phyloP scores from a whole-genome alignment of 805 yeast genomes.

The Lachancea mirantina region DNA sequence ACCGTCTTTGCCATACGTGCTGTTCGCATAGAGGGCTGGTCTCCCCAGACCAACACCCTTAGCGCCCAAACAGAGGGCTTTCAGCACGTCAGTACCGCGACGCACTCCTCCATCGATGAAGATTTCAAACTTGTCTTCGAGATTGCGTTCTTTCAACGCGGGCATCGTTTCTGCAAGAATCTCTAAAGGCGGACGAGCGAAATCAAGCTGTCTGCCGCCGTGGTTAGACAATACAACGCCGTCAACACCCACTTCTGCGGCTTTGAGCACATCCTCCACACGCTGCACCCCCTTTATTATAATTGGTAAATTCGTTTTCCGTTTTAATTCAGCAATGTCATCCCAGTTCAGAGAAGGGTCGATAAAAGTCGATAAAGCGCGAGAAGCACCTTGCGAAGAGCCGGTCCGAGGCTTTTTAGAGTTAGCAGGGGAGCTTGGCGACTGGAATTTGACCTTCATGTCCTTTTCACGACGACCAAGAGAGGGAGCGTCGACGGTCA shows the following conservation, averaged over 20 bases:
- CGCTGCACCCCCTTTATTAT: conserved; percentile 81
- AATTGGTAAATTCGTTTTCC: conserved; percentile 56
- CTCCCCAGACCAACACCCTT: conserved; percentile 66
- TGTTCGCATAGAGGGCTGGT: conserved; percentile 57
- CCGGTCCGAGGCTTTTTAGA: conserved; percentile 46
- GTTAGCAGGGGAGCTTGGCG: conserved; percentile 31
- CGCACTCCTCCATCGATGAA: conserved; percentile 65
- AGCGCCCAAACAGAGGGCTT: conserved; percentile 64
- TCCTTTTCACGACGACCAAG: conserved; percentile 90
- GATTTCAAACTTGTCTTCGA: conserved; percentile 47
- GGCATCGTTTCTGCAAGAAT: conserved; percentile 66
- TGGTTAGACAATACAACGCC: conserved; percentile 85
- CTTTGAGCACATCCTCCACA: conserved; percentile 67
- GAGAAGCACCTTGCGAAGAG: conserved; percentile 76
- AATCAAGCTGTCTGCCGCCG: conserved; percentile 86
- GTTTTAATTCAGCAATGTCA: conserved; percentile 50
- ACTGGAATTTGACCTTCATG: conserved; percentile 54
- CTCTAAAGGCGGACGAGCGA: conserved; percentile 69
- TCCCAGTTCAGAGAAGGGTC: conserved; percentile 62
- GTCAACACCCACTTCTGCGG: conserved; percentile 61
- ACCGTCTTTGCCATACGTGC: conserved; percentile 58
- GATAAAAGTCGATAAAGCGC: conserved; percentile 80
- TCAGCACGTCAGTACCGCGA: conserved; percentile 59
- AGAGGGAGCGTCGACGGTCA: conserved; percentile 91
- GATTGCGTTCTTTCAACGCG: conserved; percentile 37